Conservation (phyloP, 2,329 filamentous ascomycete genomes). For the Cytospora leucostoma region DNA sequence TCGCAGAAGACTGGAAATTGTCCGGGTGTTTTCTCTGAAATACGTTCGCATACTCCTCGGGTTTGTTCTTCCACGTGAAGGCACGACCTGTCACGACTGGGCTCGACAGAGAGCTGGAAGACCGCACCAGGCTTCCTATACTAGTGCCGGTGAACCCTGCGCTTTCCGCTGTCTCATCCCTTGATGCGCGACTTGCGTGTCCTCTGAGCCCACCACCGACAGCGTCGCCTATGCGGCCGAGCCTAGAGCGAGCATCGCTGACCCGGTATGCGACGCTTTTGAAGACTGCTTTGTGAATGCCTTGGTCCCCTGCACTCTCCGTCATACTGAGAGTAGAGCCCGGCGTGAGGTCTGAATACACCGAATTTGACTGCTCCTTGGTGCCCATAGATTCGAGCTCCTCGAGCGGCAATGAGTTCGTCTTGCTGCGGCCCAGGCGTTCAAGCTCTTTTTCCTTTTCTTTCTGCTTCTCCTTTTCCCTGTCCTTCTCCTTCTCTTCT, state of each 20-base stretch:
- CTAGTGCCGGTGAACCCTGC: slow-evolving; percentile 37
- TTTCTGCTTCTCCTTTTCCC: slow-evolving; percentile 20
- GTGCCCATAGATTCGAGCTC: slow-evolving; percentile 48
- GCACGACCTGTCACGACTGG: slow-evolving; percentile 47
- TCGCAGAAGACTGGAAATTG: slow-evolving; percentile 25
- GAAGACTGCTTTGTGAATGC: slow-evolving; percentile 66
- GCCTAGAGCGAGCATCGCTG: slow-evolving; percentile 77
- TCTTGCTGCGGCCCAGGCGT: slow-evolving; percentile 42
- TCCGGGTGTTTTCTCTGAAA: slow-evolving; percentile 40
- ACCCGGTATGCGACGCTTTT: slow-evolving; percentile 79
- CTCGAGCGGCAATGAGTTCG: slow-evolving; percentile 54
- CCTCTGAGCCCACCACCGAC: slow-evolving; percentile 64
- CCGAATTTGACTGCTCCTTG: slow-evolving; percentile 47
- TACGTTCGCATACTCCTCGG: slow-evolving; percentile 56
- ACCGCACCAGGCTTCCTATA: slow-evolving; percentile 41
- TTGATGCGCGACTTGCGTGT: slow-evolving; percentile 57
- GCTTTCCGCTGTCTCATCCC: slow-evolving; percentile 53
- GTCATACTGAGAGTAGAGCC: slow-evolving; percentile 49
- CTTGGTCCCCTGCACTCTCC: slow-evolving; percentile 55
- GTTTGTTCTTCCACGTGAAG: slow-evolving; percentile 67
- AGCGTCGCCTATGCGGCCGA: slow-evolving; percentile 83
- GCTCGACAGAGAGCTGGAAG: slow-evolving; percentile 40
- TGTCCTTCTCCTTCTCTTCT: slow-evolving; percentile 42
- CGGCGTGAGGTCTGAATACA: slow-evolving; percentile 47
- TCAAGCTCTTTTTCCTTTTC: slow-evolving; percentile 14